phyloP scores from a whole-genome alignment of 1,139 yeast genomes.

The Candida freyschussii region DNA sequence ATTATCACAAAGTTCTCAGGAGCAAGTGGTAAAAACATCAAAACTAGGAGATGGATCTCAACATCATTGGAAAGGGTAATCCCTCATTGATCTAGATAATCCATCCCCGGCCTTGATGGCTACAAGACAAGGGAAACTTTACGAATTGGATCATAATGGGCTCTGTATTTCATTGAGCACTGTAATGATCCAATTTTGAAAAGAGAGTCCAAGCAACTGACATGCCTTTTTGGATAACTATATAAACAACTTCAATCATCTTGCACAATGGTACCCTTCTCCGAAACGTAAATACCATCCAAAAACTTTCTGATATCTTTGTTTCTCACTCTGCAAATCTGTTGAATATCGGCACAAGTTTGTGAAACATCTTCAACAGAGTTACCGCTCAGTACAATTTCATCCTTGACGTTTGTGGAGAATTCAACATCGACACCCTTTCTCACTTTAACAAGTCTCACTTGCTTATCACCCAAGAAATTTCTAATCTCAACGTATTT shows the following conservation, averaged over 20 bases:
- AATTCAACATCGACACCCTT: conserved; percentile 86
- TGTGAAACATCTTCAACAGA: conserved; percentile 97
- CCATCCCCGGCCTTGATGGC: too few species aligned
- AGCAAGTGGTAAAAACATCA: conserved; percentile 1
- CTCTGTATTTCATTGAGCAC: conserved; percentile 18
- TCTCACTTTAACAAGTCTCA: conserved; percentile 76
- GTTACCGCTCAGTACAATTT: conserved; percentile 89
- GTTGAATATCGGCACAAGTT: conserved; percentile 98
- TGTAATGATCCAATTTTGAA: conserved; percentile 12
- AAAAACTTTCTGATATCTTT: conserved; percentile 99
- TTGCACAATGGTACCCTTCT: conserved; percentile 76
- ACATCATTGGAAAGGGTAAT: too few species aligned
- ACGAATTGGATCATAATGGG: conserved; percentile 15
- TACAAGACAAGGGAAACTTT: too few species aligned
- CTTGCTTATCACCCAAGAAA: conserved; percentile 98
- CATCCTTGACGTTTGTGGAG: conserved; percentile 88
- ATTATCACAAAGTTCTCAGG: background rate
- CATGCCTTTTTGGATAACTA: conserved; percentile 5
- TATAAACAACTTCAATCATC: conserved; percentile 26
- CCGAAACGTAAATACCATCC: conserved; percentile 99
- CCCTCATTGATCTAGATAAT: too few species aligned
- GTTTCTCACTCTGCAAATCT: conserved; percentile 98
- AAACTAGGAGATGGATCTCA: too few species aligned
- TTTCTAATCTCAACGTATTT: conserved; percentile 93
- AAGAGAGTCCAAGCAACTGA: conserved; percentile 1